Percentiles rank a stretch among this genome's conserved stretches.
These are phyloP conservation scores for Prinsepia uniflora DNA, from an alignment of 306 rosid species.

Conservation along the genomic window DNA sequence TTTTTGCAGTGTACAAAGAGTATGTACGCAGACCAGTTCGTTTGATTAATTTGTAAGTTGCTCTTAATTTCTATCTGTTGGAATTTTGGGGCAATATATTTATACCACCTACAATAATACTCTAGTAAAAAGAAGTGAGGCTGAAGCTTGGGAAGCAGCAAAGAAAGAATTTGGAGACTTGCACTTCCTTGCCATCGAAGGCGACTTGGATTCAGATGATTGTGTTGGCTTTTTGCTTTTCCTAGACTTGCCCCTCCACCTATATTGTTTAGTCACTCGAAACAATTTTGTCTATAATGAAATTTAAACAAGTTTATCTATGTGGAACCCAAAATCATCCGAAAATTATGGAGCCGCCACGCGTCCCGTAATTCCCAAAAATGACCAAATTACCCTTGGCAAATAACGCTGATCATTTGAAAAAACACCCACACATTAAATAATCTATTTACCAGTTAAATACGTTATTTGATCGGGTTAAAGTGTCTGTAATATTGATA, in stretches of 20 bases:
- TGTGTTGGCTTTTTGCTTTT: constrained; percentile 91
- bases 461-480: no score
- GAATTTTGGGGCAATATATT: constrained; percentile 74
- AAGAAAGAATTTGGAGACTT: constrained; percentile 84
- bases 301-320: background rate
- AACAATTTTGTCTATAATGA: background rate
- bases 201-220: constrained; percentile 73
- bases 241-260: constrained; percentile 97
- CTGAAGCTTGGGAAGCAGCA: constrained; percentile 98
- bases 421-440: no score
- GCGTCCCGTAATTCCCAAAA: no score
- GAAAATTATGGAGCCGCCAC: no score
- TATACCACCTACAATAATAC: constrained; percentile 76
- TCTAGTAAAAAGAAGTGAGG: constrained; percentile 58
- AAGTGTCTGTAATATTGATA: no score
- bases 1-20: no score
- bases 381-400: no score
- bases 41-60: no score
- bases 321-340: no score
- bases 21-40: no score
- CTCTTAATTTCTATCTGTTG: constrained; percentile 74
- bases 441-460: no score
- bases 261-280: constrained; percentile 34
- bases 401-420: no score
- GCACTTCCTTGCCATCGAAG: constrained; percentile 96